Evolutionary conservation across 495 filamentous ascomycete species (phyloP).

Genomic region (Rhypophila decipiens): DNA sequence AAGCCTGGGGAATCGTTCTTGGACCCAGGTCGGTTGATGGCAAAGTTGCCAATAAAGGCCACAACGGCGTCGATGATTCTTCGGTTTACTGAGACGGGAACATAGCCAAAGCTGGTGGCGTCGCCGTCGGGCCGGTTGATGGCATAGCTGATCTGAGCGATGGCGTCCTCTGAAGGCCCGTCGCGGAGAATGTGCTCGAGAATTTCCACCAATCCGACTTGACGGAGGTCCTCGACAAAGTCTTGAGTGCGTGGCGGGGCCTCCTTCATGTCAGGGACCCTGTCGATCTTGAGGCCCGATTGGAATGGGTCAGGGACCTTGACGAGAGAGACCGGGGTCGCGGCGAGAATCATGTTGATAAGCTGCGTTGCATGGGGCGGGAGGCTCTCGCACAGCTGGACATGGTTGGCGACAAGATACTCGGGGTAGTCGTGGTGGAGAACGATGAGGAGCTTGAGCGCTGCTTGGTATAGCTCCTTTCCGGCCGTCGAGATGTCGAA

Average conservation of each 20-base stretch:
- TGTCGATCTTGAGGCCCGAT: constrained; percentile 72
- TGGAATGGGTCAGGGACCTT: constrained; percentile 79
- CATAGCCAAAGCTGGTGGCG: constrained; percentile 55
- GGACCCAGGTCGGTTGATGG: constrained; percentile 49
- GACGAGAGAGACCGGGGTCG: constrained; percentile 67
- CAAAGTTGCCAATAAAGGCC: constrained; percentile 70
- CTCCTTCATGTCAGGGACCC: constrained; percentile 68
- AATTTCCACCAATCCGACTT: constrained; percentile 58
- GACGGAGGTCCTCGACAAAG: constrained; percentile 46
- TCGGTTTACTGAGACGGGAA: constrained; percentile 60
- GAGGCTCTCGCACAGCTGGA: constrained; percentile 76
- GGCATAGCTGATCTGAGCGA: constrained; percentile 64
- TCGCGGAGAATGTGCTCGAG: constrained; percentile 60
- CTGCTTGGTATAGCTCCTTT: constrained; percentile 78
- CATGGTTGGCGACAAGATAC: constrained; percentile 82
- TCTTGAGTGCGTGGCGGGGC: constrained; percentile 58
- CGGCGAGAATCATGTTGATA: constrained; percentile 80
- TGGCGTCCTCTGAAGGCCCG: constrained; percentile 56
- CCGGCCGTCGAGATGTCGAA: constrained; percentile 59
- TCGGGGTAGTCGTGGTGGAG: constrained; percentile 93
- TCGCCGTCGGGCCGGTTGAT: constrained; percentile 49
- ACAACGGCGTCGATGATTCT: constrained; percentile 75
- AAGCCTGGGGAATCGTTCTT: constrained; percentile 59
- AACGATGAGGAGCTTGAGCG: constrained; percentile 73
- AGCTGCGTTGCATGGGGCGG: constrained; percentile 82